phyloP scores from a whole-genome alignment of 306 rosid genomes.

The Senna tora region DNA sequence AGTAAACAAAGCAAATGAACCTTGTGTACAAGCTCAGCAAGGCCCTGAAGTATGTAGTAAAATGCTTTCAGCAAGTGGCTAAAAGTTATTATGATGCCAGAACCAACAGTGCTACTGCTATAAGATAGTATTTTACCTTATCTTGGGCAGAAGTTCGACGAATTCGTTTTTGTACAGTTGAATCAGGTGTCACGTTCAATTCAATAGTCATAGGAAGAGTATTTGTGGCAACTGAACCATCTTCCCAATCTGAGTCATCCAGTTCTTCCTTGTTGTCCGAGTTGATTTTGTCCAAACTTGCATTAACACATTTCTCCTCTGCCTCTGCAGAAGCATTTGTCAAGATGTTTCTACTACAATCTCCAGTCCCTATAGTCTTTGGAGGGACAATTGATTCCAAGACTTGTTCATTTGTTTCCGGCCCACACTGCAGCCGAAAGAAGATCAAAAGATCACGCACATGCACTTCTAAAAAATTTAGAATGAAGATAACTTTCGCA shows the following conservation, averaged over 20 bases:
- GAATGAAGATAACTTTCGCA: background rate
- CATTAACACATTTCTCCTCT: slow-evolving; percentile 45
- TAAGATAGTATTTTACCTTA: slow-evolving; percentile 58
- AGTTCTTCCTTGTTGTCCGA: slow-evolving; percentile 56
- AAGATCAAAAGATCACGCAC: slow-evolving; percentile 23
- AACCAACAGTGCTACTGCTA: slow-evolving; percentile 23
- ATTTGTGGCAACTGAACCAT: slow-evolving; percentile 58
- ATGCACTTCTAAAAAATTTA: background rate
- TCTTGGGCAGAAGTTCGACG: slow-evolving; percentile 79
- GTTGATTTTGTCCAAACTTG: slow-evolving; percentile 38
- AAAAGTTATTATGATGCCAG: slow-evolving; percentile 39
- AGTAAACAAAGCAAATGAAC: slow-evolving; percentile 93
- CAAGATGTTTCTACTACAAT: slow-evolving; percentile 44
- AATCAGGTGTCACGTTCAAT: slow-evolving; percentile 59
- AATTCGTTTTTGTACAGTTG: slow-evolving; percentile 54
- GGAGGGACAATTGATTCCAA: slow-evolving; percentile 40
- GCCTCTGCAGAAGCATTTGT: slow-evolving; percentile 41
- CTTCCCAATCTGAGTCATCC: slow-evolving; percentile 90
- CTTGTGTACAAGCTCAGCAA: slow-evolving; percentile 86
- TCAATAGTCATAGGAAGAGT: slow-evolving; percentile 67
- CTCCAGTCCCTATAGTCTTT: slow-evolving; percentile 47
- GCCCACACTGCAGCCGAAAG: background rate
- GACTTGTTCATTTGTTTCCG: slow-evolving; percentile 9
- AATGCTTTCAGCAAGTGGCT: slow-evolving; percentile 26
- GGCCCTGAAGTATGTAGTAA: slow-evolving; percentile 52